These are phyloP conservation scores for Phlyctochytrium arcticum DNA, from an alignment of 192 early-diverging fungal genomes.

Conservation along the genomic window DNA sequence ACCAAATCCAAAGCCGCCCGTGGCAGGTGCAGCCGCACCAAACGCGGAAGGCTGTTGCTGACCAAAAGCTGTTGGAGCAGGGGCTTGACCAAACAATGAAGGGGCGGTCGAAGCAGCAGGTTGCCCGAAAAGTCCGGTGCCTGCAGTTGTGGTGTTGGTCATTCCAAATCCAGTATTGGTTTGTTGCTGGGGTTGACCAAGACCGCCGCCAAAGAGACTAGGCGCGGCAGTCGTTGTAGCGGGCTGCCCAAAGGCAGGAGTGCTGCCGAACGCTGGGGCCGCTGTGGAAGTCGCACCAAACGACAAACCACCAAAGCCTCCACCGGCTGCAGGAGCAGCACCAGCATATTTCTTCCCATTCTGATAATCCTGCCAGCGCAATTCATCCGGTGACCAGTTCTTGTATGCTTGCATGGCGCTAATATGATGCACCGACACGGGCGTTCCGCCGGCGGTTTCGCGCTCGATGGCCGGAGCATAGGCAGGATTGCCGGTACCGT, in stretches of 20 bases:
- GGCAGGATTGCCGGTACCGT: conserved; percentile 41
- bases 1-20: conserved; percentile 21
- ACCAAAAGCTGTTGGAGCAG: not conserved
- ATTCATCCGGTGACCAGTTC: conserved; percentile 79
- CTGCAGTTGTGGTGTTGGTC: conserved; percentile 6
- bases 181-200: conserved; percentile 23
- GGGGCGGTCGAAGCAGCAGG: conserved; percentile 1
- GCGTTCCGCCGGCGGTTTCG: conserved; percentile 40
- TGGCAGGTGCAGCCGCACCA: conserved; percentile 14
- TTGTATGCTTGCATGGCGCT: conserved; percentile 84
- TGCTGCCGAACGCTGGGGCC: not conserved
- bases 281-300: conserved; percentile 19
- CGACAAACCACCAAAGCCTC: conserved; percentile 32
- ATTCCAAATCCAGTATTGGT: conserved; percentile 12
- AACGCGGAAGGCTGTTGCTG: too few relatives aligned
- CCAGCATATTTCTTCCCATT: conserved; percentile 70
- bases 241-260: conserved; percentile 39
- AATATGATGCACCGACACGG: conserved; percentile 61
- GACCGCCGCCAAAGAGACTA: conserved; percentile 41
- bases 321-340: conserved; percentile 33
- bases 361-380: conserved; percentile 83
- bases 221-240: conserved; percentile 20
- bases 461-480: conserved; percentile 42
- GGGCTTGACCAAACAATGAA: conserved; percentile 25
- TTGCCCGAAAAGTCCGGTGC: conserved; percentile 34